Evolutionary conservation across 441 rosid species (phyloP), one percentile per base, ranked within the genome.

Genomic region (Adansonia rubrostipa): DNA sequence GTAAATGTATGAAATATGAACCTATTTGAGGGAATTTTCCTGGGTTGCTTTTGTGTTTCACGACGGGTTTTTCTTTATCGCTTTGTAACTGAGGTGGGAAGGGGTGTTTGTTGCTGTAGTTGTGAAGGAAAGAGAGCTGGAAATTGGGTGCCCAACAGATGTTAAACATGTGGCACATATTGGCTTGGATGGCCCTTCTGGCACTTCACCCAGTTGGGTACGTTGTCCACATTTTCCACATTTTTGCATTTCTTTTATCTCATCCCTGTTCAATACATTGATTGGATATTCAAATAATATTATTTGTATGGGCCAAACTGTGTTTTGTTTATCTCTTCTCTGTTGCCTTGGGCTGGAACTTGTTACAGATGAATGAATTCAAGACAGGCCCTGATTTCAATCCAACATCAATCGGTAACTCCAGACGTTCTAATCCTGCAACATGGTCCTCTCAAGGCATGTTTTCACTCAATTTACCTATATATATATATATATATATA

Each of bases 371-470:
- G 92, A 86, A 76, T 81, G 95, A 89, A 54, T 93, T 90, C 85
- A 87, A 89, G 84, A 77, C 87, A 76, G 88, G 85, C 54, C 88
- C 96, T 51, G 92, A 90, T 77, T 87, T 87, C 79, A 77, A 87
- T 47, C 58, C 89, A 79, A 78, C 85, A 24, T 79, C 89, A 4
- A 73, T 86, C 5, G 86, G 82, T 36, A 85, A 84, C 57, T 70
- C 87, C 45, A 80, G 84, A 48, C 89, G 88, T 68, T 80, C 91
- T 40, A 84, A 79, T 76, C 79, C 89, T 54, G 51, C 80, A 19
- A 81, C 95, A 15, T 95, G 97, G 99, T 87, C 97, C 64, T 89
- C 95, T 79, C 94, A 89, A 89, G 97, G 96, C 87, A 91, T 33
- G 75, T 47, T 19, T 78, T 73, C n/a, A 10, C 66, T 57, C 48